A percentile compares a stretch with the other conserved stretches of the same genome.
phyloP scores from a whole-genome alignment of 1,284 basidiomycete species.

The Pulveroboletus sp. region DNA sequence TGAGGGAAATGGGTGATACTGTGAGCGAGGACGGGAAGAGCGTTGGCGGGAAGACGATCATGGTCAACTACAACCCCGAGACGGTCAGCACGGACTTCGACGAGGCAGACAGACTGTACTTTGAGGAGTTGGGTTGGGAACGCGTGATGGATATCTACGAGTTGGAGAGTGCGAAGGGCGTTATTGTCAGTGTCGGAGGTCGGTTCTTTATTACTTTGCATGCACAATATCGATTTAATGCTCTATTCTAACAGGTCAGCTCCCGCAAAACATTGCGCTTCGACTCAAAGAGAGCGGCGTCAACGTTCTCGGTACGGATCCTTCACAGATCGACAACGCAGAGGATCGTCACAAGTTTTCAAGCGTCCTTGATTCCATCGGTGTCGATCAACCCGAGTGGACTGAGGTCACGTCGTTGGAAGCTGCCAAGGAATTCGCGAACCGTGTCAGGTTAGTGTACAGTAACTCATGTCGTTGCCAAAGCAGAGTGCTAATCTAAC shows the following conservation, averaged over 20 bases:
- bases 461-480: background rate
- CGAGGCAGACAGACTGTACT: constrained; percentile 98
- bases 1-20: constrained; percentile 86
- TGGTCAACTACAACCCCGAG: constrained; percentile 99
- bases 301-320: constrained; percentile 95
- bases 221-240: background rate
- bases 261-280: constrained; percentile 98
- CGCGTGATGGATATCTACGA: constrained; percentile 99
- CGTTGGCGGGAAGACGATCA: constrained; percentile 67
- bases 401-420: constrained; percentile 87
- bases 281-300: constrained; percentile 89
- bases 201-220: constrained; percentile 26
- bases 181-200: constrained; percentile 97
- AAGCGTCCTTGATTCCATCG: constrained; percentile 90
- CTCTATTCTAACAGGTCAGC: constrained; percentile 63
- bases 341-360: constrained; percentile 99
- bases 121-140: constrained; percentile 97
- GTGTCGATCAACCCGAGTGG: constrained; percentile 98
- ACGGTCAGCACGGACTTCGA: constrained; percentile 99
- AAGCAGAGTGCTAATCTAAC: constrained; percentile 17
- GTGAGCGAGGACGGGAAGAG: constrained; percentile 17
- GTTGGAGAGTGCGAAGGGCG: constrained; percentile 88
- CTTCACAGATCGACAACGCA: constrained; percentile 92
- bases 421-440: constrained; percentile 90
- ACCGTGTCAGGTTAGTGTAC: constrained; percentile 66